Percentiles rank a stretch among this genome's conserved stretches.
phyloP scores from a whole-genome alignment of 345 rosid genomes.

The Eutrema japonicum region DNA sequence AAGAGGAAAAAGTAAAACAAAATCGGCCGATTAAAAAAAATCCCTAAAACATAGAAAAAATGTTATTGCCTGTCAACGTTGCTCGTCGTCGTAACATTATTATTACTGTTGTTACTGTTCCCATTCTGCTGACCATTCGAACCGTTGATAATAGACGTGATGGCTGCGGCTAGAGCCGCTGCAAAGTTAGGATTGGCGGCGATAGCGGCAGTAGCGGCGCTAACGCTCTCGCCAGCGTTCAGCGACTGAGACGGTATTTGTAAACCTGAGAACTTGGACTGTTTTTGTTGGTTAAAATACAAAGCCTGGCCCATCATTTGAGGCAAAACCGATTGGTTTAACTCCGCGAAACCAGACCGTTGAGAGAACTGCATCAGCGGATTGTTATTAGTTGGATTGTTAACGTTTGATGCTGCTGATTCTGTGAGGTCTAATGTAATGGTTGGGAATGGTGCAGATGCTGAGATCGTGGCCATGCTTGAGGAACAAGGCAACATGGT shows the following conservation, averaged over 20 bases:
- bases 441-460: constrained; percentile 96
- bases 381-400: constrained; percentile 47
- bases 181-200: constrained; percentile 92
- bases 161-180: constrained; percentile 93
- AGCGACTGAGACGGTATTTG: constrained; percentile 54
- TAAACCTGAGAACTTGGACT: constrained; percentile 86
- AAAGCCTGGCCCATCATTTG: constrained; percentile 69
- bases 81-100: constrained; percentile 36
- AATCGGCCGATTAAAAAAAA: background rate
- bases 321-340: constrained; percentile 45
- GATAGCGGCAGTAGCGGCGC: constrained; percentile 59
- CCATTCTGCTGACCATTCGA: constrained; percentile 35
- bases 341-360: constrained; percentile 33
- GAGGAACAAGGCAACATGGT: constrained; percentile 87
- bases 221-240: constrained; percentile 58
- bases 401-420: constrained; percentile 32
- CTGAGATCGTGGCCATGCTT: constrained; percentile 93
- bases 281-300: constrained; percentile 62
- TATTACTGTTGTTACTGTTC: constrained; percentile 31
- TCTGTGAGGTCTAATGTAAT: constrained; percentile 87
- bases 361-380: constrained; percentile 48
- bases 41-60: constrained; percentile 24
- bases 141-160: constrained; percentile 80
- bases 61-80: constrained; percentile 41
- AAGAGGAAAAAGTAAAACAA: background rate